Conservation (phyloP, 2,329 filamentous ascomycete species). For the Hypoxylon sp. region DNA sequence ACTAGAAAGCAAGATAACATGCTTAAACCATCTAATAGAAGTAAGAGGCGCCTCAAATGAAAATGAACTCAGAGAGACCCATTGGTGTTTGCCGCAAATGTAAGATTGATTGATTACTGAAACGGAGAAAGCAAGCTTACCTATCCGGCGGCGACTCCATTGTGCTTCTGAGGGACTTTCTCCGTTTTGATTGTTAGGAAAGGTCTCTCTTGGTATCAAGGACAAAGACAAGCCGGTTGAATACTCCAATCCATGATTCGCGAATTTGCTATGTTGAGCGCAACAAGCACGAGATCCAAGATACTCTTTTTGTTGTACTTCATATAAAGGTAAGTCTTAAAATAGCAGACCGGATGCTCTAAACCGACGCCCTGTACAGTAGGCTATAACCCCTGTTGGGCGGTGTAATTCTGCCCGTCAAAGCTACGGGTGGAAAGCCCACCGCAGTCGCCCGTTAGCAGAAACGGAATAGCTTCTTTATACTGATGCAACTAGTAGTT, state of each 20-base stretch:
- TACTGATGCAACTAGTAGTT: slow-evolving; percentile 13
- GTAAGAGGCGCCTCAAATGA: slow-evolving; percentile 15
- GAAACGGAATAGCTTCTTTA: slow-evolving; percentile 21
- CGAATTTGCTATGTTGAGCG: slow-evolving; percentile 8
- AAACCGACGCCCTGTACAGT: too few relatives aligned
- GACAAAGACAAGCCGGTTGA: slow-evolving; percentile 49
- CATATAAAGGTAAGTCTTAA: background rate
- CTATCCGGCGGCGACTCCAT: slow-evolving; percentile 53
- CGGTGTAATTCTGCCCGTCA: slow-evolving; percentile 14
- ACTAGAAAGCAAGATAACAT: background rate
- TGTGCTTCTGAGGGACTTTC: slow-evolving; percentile 34
- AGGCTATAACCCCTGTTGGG: slow-evolving; percentile 1
- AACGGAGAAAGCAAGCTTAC: slow-evolving; percentile 48
- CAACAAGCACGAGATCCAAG: slow-evolving; percentile 10
- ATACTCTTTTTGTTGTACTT: slow-evolving; percentile 15
- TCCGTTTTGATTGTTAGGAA: slow-evolving; percentile 32
- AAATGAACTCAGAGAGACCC: slow-evolving; percentile 4
- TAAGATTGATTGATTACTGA: slow-evolving; percentile 12
- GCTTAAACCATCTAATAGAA: slow-evolving; percentile 8
- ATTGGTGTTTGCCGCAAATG: slow-evolving; percentile 15
- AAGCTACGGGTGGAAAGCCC: slow-evolving; percentile 2
- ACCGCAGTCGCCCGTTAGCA: background rate
- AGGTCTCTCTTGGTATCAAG: slow-evolving; percentile 33
- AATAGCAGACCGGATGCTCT: background rate
- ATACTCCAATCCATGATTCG: slow-evolving; percentile 27